Conservation (phyloP, 805 yeast genomes). For the Ogataea pilisensis region DNA sequence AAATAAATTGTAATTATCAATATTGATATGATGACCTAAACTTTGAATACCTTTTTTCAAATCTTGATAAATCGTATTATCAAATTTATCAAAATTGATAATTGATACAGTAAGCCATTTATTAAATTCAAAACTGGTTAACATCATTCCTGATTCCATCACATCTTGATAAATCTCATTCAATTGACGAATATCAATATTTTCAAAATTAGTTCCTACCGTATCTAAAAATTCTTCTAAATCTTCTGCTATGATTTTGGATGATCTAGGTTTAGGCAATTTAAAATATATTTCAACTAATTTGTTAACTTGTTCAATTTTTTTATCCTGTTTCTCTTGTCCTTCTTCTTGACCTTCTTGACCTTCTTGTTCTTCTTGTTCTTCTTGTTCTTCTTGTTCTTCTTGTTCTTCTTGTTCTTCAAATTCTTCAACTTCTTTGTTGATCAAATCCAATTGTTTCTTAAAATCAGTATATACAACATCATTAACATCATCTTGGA, state of each 20-base stretch:
- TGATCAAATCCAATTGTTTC: slow-evolving; percentile 5
- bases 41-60: slow-evolving; percentile 6
- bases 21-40: slow-evolving; percentile 13
- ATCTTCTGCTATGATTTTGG: slow-evolving; percentile 15
- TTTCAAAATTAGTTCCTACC: slow-evolving; percentile 9
- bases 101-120: slow-evolving; percentile 14
- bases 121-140: slow-evolving; percentile 18
- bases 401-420: background rate
- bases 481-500: slow-evolving; percentile 7
- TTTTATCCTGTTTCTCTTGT: background rate
- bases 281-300: slow-evolving; percentile 13
- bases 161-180: slow-evolving; percentile 18
- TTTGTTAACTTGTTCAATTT: background rate
- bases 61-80: slow-evolving; percentile 9
- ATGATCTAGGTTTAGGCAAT: slow-evolving; percentile 19
- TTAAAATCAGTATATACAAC: slow-evolving; percentile 10
- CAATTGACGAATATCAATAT: slow-evolving; percentile 8
- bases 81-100: slow-evolving; percentile 7
- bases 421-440: background rate
- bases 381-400: background rate
- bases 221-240: slow-evolving; percentile 17
- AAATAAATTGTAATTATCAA: slow-evolving; percentile 15
- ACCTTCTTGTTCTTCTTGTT: background rate
- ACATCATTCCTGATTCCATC: slow-evolving; percentile 13
- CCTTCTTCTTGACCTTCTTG: background rate